phyloP scores from a whole-genome alignment of 768 basidiomycete species.

The Pulveroboletus ravenelii region DNA sequence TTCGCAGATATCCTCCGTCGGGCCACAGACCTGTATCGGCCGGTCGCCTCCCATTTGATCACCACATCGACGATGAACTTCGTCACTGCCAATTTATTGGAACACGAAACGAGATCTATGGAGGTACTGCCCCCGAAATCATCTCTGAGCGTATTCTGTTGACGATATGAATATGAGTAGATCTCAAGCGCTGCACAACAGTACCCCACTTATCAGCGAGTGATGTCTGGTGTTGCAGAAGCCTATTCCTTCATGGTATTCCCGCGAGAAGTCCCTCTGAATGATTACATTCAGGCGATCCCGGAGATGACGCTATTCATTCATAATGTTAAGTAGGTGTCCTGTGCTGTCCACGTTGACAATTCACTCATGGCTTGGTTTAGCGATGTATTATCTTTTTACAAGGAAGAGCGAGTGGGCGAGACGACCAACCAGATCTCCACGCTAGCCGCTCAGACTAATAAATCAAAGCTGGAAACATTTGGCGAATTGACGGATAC shows the following conservation, averaged over 20 bases:
- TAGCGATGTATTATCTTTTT: conserved; percentile 40
- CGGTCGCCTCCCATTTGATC: conserved; percentile 33
- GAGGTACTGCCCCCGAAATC: conserved; percentile 8
- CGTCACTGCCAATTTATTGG: conserved; percentile 32
- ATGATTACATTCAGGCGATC: conserved; percentile 35
- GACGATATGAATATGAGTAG: background rate
- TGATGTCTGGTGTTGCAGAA: conserved; percentile 33
- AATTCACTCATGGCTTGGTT: background rate
- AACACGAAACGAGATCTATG: conserved; percentile 29
- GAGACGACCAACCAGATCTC: conserved; percentile 37
- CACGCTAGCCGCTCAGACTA: conserved; percentile 22
- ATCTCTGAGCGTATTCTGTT: background rate
- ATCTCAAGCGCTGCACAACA: conserved; percentile 20
- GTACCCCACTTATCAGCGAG: conserved; percentile 26
- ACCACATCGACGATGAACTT: conserved; percentile 34
- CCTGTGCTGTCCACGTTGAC: background rate
- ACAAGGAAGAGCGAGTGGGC: conserved; percentile 36
- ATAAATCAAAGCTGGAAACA: conserved; percentile 25
- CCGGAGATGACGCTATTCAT: conserved; percentile 35
- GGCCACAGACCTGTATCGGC: conserved; percentile 24
- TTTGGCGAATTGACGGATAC: conserved; percentile 23
- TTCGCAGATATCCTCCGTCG: conserved; percentile 32
- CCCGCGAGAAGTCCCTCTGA: conserved; percentile 28
- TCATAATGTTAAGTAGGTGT: conserved; percentile 35
- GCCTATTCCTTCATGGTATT: conserved; percentile 36